Base-by-base conservation (phyloP, 352 stramenopile genomes). In the Phytopythium oedochilum region DNA sequence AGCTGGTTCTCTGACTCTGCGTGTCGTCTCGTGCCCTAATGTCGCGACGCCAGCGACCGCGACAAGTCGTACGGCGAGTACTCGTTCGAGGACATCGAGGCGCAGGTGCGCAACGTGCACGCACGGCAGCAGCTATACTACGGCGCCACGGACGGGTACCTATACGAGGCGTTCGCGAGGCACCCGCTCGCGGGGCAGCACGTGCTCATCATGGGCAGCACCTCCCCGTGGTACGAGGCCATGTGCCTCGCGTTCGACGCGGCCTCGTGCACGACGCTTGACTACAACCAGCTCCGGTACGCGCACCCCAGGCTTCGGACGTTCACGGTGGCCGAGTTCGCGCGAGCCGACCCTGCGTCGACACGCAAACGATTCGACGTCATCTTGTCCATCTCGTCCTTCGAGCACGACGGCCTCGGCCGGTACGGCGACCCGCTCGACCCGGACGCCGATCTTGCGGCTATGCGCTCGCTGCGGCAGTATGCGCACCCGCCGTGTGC, bases 331-430 rank as follows among this genome's bases (percentile, higher is more conserved):
- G 58, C 57, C 18, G 65, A 80, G 57, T 73, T 75, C 35, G 44
- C 53, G 1, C 39, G 39, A 2, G 46, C 62, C 11, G 50, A 48
- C 1, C 38, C 20, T 11, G 53, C 58, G n/a, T 14, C 28, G 34
- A 34, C 29, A n/a, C 42, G 34, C n/a, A 61, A 61, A 40, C 59
- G 60, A 18, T 77, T 69, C 39, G 62, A 78, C 25, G 57, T 57
- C 35, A 68, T 76, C 22, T 49, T 77, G 25, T 64, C 63, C 31
- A 71, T 73, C 34, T 68, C 68, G 10, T 64, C 64, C 1, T 70
- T 93, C 22, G 78, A 92, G 57, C 84, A 91, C 59, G 73, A 88
- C 59, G 83, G 83, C 10, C 61, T 94, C 3, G 83, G 82, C 3
- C 62, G 84, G 11, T 88, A 88, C 58, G 80, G 81, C 11, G 82